A percentile compares a stretch with the other conserved stretches of the same genome.
Conservation (phyloP, 1,284 basidiomycete species). For the Marasmius sp. region DNA sequence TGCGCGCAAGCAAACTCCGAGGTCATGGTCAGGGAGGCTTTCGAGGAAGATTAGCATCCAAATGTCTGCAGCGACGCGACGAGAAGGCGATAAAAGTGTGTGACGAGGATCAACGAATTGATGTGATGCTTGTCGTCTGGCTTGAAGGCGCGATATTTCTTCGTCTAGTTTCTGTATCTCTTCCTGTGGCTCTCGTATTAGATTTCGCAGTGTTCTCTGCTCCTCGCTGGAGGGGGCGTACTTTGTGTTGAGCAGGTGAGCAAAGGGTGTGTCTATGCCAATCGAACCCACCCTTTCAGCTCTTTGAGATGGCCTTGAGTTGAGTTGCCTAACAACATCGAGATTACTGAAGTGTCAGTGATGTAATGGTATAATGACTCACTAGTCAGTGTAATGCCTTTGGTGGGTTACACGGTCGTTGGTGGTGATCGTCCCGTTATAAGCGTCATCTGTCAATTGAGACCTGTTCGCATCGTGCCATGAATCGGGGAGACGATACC, state of each 20-base stretch:
- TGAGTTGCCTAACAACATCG: too few relatives aligned
- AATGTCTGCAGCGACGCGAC: background rate
- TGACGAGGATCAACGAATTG: background rate
- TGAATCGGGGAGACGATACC: too few relatives aligned
- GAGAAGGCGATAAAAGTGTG: background rate
- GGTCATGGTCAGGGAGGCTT: background rate
- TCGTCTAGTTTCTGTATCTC: background rate
- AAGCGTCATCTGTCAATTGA: too few relatives aligned
- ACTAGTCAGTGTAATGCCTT: too few relatives aligned
- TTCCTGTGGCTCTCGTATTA: background rate
- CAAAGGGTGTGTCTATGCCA: background rate
- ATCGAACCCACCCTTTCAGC: too few relatives aligned
- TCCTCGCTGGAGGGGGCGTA: background rate
- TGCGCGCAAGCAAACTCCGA: background rate
- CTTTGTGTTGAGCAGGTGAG: background rate
- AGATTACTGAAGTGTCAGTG: too few relatives aligned
- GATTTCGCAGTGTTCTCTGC: background rate
- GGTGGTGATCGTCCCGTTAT: too few relatives aligned
- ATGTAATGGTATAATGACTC: too few relatives aligned
- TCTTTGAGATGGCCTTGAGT: too few relatives aligned
- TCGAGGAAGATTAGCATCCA: background rate
- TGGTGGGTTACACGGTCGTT: too few relatives aligned
- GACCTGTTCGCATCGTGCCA: too few relatives aligned
- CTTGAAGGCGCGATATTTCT: background rate
- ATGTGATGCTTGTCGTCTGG: background rate